Percentiles rank a stretch among this genome's conserved stretches.
phyloP scores from a whole-genome alignment of 2,329 filamentous ascomycete species.

The Fonsecaea pedrosoi region DNA sequence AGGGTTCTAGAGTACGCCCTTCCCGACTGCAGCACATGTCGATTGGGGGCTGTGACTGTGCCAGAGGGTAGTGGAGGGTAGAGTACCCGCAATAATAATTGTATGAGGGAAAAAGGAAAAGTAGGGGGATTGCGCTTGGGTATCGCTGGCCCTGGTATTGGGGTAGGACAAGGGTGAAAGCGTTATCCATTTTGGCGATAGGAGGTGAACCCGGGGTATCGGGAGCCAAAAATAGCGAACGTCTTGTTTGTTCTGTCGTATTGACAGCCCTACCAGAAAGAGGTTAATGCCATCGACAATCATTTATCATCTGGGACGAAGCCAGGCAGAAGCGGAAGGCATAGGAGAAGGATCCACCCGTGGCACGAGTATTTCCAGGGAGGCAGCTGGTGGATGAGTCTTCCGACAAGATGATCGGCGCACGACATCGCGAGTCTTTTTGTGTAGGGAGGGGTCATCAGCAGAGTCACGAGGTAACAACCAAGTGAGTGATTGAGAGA shows the following conservation, averaged over 20 bases:
- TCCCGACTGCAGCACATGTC: slow-evolving; percentile 8
- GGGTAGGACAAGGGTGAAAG: slow-evolving; percentile 7
- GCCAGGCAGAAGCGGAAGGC: slow-evolving; percentile 32
- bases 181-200: slow-evolving; percentile 13
- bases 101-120: slow-evolving; percentile 17
- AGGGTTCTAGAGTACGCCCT: slow-evolving; percentile 19
- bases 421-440: neutral
- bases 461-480: slow-evolving; percentile 9
- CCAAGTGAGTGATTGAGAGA: slow-evolving; percentile 15
- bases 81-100: slow-evolving; percentile 14
- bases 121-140: neutral
- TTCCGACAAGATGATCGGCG: slow-evolving; percentile 12
- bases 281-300: slow-evolving; percentile 19
- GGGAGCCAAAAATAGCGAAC: slow-evolving; percentile 26
- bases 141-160: slow-evolving; percentile 2
- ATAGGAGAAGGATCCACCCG: slow-evolving; percentile 29
- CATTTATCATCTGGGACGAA: slow-evolving; percentile 8
- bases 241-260: slow-evolving; percentile 13
- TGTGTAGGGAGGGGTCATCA: neutral
- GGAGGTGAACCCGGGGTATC: slow-evolving; percentile 6
- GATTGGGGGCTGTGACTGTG: slow-evolving; percentile 13
- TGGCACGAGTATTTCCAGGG: slow-evolving; percentile 29
- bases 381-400: slow-evolving; percentile 16
- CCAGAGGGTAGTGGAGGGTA: slow-evolving; percentile 10
- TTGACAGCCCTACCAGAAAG: slow-evolving; percentile 20